Conservation (phyloP, 495 filamentous ascomycete species). For the Aspergillus haitiensis region DNA sequence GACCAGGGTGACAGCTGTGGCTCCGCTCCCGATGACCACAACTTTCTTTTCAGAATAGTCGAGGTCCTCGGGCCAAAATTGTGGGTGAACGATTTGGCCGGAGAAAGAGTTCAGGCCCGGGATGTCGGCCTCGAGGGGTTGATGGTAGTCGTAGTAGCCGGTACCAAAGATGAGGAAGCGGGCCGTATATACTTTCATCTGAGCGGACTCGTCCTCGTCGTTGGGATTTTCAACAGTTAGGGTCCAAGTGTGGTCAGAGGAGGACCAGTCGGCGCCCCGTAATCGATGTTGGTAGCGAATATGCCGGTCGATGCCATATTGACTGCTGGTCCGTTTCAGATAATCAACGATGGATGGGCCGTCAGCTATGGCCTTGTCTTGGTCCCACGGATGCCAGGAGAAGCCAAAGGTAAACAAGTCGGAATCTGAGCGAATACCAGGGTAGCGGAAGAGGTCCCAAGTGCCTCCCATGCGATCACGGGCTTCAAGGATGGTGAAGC, state of each 20-base stretch:
- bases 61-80: conserved; percentile 54
- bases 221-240: conserved; percentile 51
- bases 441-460: conserved; percentile 72
- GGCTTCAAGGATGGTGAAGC: conserved; percentile 63
- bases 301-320: conserved; percentile 61
- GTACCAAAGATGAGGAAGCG: conserved; percentile 62
- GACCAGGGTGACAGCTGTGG: conserved; percentile 57
- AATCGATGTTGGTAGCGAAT: conserved; percentile 63
- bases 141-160: conserved; percentile 66
- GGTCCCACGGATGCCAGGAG: conserved; percentile 65
- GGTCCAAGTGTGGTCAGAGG: conserved; percentile 59
- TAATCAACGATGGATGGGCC: conserved; percentile 62
- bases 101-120: conserved; percentile 42
- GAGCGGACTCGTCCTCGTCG: conserved; percentile 24
- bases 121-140: conserved; percentile 53
- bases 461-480: conserved; percentile 64
- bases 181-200: conserved; percentile 46
- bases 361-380: conserved; percentile 58
- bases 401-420: conserved; percentile 69
- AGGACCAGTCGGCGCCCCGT: conserved; percentile 58
- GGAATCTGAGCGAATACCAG: conserved; percentile 67
- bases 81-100: conserved; percentile 50
- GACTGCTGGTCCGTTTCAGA: conserved; percentile 56
- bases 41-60: conserved; percentile 54
- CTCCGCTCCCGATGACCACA: conserved; percentile 57